phyloP scores from a whole-genome alignment of 148 eudicot species.

The Chenopodium berlandieri region DNA sequence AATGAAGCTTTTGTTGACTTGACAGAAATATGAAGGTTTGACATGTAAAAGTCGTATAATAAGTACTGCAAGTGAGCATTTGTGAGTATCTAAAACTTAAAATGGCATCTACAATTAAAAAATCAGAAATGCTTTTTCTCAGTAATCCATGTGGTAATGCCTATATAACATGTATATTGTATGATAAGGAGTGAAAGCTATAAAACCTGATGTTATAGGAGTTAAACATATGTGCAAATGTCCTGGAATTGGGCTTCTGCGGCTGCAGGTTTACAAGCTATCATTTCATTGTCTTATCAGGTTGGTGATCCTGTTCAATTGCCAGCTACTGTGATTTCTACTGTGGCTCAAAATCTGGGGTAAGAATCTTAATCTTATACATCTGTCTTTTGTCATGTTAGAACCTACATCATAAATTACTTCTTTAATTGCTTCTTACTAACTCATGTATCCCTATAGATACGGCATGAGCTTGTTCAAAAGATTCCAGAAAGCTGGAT shows the following conservation, averaged over 20 bases:
- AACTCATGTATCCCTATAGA: constrained; percentile 32
- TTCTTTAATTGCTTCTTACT: constrained; percentile 7
- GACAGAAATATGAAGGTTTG: background rate
- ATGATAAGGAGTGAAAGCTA: background rate
- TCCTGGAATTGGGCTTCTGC: background rate
- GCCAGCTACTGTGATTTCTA: constrained; percentile 97
- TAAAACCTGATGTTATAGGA: background rate
- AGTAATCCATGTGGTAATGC: background rate
- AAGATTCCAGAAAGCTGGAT: constrained; percentile 91
- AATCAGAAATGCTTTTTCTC: background rate
- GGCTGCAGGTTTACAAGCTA: background rate
- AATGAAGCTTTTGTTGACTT: background rate
- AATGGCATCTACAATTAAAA: too few species aligned
- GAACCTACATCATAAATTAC: background rate
- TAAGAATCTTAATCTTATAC: constrained; percentile 22
- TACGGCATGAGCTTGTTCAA: constrained; percentile 92
- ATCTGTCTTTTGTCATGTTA: background rate
- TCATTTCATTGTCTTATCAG: constrained; percentile 32
- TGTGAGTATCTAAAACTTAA: background rate
- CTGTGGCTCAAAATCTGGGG: constrained; percentile 74
- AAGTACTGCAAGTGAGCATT: background rate
- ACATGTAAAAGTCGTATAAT: background rate
- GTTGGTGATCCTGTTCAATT: constrained; percentile 98
- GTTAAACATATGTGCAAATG: background rate
- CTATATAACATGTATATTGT: background rate